Evolutionary conservation across 768 basidiomycete genomes (phyloP).

Genomic region (Chalciporus sphaerocephalus): DNA sequence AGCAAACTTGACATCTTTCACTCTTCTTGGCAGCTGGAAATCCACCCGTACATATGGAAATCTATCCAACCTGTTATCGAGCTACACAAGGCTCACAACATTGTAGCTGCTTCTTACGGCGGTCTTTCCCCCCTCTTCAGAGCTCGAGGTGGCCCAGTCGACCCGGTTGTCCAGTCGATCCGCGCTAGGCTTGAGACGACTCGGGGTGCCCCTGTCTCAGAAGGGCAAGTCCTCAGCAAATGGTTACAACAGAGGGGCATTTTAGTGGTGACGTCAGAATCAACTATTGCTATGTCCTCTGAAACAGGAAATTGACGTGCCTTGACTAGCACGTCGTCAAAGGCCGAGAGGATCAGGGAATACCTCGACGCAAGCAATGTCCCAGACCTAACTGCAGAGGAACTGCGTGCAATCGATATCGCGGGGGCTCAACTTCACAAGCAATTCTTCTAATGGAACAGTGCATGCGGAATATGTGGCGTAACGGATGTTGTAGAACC

Average conservation of each 20-base stretch:
- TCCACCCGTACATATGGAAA: slow-evolving; percentile 50
- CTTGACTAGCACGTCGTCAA: slow-evolving; percentile 30
- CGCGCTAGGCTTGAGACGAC: slow-evolving; percentile 26
- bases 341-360: slow-evolving; percentile 31
- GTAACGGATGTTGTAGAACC: not conserved
- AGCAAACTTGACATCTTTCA: not conserved
- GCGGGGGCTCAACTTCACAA: slow-evolving; percentile 21
- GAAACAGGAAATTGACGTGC: not conserved
- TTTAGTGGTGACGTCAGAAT: slow-evolving; percentile 30
- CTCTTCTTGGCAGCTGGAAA: slow-evolving; percentile 40
- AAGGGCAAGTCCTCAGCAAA: slow-evolving; percentile 29
- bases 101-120: slow-evolving; percentile 38
- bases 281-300: not conserved
- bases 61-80: slow-evolving; percentile 35
- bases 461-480: not conserved
- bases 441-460: slow-evolving; percentile 15
- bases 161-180: slow-evolving; percentile 34
- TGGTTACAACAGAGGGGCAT: slow-evolving; percentile 30
- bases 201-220: slow-evolving; percentile 24
- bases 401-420: slow-evolving; percentile 22
- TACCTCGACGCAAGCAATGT: slow-evolving; percentile 28
- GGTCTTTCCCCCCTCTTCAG: slow-evolving; percentile 39
- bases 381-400: slow-evolving; percentile 24
- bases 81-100: slow-evolving; percentile 32
- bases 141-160: slow-evolving; percentile 37